Conservation (phyloP, 176 grass and related monocot genomes). For the Oryza brachyantha region DNA sequence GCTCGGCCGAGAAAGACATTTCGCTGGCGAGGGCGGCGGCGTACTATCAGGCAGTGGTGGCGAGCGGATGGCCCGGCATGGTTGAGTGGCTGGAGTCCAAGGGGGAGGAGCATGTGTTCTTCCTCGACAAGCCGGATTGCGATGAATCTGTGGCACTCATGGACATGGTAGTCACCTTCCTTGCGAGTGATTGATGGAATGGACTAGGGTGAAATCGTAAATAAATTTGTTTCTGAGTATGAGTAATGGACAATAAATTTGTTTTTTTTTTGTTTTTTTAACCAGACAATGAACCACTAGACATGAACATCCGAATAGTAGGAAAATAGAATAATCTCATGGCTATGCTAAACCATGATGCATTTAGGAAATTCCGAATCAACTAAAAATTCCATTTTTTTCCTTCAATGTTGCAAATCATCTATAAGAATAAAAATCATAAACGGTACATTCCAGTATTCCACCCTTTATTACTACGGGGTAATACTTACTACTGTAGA, state of each 20-base stretch:
- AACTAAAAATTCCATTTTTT: background rate
- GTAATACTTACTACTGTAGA: no score
- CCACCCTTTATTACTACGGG: background rate
- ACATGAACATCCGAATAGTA: no score
- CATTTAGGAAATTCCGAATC: background rate
- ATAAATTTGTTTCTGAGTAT: background rate
- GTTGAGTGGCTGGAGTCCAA: conserved; percentile 42
- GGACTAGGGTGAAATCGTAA: background rate
- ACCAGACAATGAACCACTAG: no score
- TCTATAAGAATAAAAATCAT: background rate
- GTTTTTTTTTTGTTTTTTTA: no score
- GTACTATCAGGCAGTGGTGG: conserved; percentile 50
- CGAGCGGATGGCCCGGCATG: conserved; percentile 46
- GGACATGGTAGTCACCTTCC: conserved; percentile 34
- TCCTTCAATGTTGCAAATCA: background rate
- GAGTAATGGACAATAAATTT: no score
- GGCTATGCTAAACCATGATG: background rate
- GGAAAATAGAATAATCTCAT: background rate
- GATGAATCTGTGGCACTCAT: conserved; percentile 40
- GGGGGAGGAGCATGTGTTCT: conserved; percentile 59
- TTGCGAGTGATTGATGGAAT: background rate
- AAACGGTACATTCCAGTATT: background rate
- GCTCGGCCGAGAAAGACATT: conserved; percentile 39
- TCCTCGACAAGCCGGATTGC: conserved; percentile 33
- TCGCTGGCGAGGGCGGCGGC: conserved; percentile 34